A percentile compares a stretch with the other conserved stretches of the same genome.
These are phyloP conservation scores for Diaporthe vexans DNA, from an alignment of 2,329 filamentous ascomycete genomes.

Conservation along the genomic window DNA sequence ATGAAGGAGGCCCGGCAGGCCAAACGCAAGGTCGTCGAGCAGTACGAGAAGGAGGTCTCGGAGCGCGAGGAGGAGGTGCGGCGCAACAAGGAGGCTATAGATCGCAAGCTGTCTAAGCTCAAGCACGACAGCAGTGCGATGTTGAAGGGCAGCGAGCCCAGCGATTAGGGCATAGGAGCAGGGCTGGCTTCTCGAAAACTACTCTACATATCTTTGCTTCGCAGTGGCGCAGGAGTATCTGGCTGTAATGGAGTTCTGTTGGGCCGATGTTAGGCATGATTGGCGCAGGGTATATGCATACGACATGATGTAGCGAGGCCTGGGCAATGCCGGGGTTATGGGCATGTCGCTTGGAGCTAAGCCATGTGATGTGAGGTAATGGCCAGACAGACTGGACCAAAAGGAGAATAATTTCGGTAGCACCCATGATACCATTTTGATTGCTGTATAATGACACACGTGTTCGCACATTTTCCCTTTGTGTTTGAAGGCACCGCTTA, in stretches of 20 bases:
- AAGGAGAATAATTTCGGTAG: not conserved
- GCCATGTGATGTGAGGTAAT: not conserved
- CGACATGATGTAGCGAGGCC: not conserved
- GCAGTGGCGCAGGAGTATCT: not conserved
- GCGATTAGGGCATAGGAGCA: constrained; percentile 35
- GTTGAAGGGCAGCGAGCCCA: constrained; percentile 60
- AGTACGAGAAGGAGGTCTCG: constrained; percentile 69
- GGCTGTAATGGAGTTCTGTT: not conserved
- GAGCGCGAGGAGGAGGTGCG: constrained; percentile 68
- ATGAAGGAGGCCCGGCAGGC: constrained; percentile 63
- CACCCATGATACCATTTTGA: constrained; percentile 26
- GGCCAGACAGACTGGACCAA: not conserved
- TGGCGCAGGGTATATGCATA: not conserved
- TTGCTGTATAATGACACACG: not conserved
- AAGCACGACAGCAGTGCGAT: constrained; percentile 70
- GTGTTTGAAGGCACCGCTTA: not conserved
- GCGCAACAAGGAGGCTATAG: constrained; percentile 66
- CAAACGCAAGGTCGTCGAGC: constrained; percentile 64
- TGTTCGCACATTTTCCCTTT: not conserved
- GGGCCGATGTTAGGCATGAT: not conserved
- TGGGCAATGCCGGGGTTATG: not conserved
- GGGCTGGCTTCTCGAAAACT: not conserved
- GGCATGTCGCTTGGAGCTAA: constrained; percentile 11
- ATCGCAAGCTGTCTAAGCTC: constrained; percentile 67
- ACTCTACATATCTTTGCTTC: not conserved